These are phyloP conservation scores for Podila epicladia DNA, from an alignment of 192 early-diverging fungal genomes.

Conservation along the genomic window DNA sequence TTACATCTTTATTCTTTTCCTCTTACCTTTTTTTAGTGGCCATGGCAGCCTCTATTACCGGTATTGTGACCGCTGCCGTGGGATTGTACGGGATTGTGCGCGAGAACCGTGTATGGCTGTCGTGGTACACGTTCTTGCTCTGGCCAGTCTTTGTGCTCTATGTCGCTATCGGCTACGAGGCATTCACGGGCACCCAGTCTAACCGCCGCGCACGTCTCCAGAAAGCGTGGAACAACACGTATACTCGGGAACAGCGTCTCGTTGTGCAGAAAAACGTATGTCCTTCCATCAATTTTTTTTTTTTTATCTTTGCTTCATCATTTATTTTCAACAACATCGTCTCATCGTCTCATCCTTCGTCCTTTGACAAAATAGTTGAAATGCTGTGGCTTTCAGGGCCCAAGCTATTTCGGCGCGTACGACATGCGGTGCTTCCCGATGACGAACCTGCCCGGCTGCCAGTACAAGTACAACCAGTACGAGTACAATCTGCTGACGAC, in stretches of 20 bases:
- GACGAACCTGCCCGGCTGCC: slow-evolving; percentile 51
- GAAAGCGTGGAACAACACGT: slow-evolving; percentile 40
- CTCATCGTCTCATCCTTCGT: background rate
- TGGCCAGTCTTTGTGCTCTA: slow-evolving; percentile 53
- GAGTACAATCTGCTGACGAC: slow-evolving; percentile 30
- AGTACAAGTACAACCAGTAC: slow-evolving; percentile 38
- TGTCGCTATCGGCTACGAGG: slow-evolving; percentile 44
- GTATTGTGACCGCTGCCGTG: slow-evolving; percentile 18
- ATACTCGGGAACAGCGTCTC: slow-evolving; percentile 33
- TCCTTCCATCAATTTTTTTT: slow-evolving; percentile 4
- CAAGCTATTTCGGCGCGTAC: slow-evolving; percentile 42
- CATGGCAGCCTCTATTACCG: slow-evolving; percentile 15
- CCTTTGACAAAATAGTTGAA: slow-evolving; percentile 29
- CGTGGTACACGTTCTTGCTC: slow-evolving; percentile 26
- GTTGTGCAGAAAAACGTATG: slow-evolving; percentile 49
- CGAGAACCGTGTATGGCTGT: slow-evolving; percentile 39
- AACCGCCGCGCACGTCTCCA: slow-evolving; percentile 45
- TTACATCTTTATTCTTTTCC: slow-evolving; percentile 6
- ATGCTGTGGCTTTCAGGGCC: slow-evolving; percentile 52
- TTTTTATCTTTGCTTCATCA: background rate
- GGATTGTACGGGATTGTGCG: slow-evolving; percentile 41
- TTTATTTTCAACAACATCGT: too few species aligned
- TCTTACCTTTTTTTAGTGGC: slow-evolving; percentile 26
- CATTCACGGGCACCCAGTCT: slow-evolving; percentile 29
- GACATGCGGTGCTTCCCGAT: slow-evolving; percentile 50